Percentiles rank a stretch among this genome's conserved stretches.
phyloP scores from a whole-genome alignment of 2,329 filamentous ascomycete genomes.

The Ophiostoma triangulosporum region DNA sequence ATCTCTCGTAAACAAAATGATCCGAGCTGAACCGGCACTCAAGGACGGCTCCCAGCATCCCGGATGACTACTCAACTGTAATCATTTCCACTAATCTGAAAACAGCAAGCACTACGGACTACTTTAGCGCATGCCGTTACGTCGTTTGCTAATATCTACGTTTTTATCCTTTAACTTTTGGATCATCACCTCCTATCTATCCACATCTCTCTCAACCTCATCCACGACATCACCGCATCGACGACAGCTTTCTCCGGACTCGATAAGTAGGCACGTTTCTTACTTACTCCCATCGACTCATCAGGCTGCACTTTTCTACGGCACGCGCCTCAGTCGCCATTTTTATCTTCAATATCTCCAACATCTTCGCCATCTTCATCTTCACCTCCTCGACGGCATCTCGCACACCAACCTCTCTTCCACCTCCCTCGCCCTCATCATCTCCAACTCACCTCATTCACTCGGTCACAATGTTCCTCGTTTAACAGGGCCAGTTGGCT shows the following conservation, averaged over 20 bases:
- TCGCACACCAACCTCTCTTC: not conserved
- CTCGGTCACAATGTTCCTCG: slow-evolving; percentile 4
- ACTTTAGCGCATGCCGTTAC: too few relatives aligned
- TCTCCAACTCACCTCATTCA: not conserved
- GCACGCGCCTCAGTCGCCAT: not conserved
- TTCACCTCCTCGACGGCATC: too few relatives aligned
- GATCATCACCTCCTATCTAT: not conserved
- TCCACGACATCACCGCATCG: not conserved
- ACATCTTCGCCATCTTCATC: too few relatives aligned
- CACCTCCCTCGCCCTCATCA: not conserved
- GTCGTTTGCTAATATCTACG: too few relatives aligned
- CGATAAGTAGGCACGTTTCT: not conserved
- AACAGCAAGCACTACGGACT: too few relatives aligned
- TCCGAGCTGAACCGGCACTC: too few relatives aligned
- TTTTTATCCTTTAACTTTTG: too few relatives aligned
- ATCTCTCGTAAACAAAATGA: not conserved
- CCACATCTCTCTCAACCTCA: not conserved
- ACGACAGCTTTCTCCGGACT: not conserved
- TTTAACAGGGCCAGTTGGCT: slow-evolving; percentile 7
- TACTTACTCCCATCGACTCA: not conserved
- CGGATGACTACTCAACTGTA: too few relatives aligned
- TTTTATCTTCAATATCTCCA: too few relatives aligned
- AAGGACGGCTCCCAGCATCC: too few relatives aligned
- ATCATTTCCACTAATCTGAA: too few relatives aligned
- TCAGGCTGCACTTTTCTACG: not conserved